Evolutionary conservation across 345 rosid genomes (phyloP).

Genomic region (Salix viminalis): DNA sequence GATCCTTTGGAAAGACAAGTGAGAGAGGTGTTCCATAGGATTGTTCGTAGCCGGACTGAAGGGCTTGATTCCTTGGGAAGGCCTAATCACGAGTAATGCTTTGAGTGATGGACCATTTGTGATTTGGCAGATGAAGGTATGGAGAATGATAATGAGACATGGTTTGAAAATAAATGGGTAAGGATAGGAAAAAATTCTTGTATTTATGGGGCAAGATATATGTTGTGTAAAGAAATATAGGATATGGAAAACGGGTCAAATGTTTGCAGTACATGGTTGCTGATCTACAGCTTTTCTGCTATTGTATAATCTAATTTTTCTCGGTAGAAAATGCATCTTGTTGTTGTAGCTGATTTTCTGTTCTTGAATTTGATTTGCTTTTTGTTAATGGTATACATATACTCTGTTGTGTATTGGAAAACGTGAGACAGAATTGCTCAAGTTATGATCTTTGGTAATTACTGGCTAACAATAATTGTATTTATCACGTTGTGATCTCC

Average conservation of each 20-base stretch:
- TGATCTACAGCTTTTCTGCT: constrained; percentile 35
- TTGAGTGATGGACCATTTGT: neutral
- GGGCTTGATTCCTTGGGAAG: constrained; percentile 67
- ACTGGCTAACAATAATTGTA: neutral
- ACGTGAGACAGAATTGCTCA: neutral
- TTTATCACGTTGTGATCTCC: neutral
- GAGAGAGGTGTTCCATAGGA: constrained; percentile 76
- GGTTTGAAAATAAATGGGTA: constrained; percentile 18
- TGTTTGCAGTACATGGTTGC: constrained; percentile 17
- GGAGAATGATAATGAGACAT: constrained; percentile 11
- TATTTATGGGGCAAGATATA: constrained; percentile 30
- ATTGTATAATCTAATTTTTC: constrained; percentile 36
- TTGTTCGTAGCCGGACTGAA: constrained; percentile 73
- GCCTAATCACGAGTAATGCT: constrained; percentile 6
- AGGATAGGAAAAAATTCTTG: constrained; percentile 19
- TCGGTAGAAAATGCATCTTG: constrained; percentile 37
- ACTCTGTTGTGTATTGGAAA: constrained; percentile 8
- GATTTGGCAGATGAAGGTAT: constrained; percentile 1
- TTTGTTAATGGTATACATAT: constrained; percentile 11
- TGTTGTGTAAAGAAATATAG: constrained; percentile 48
- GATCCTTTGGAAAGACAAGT: constrained; percentile 83
- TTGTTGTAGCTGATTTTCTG: constrained; percentile 30
- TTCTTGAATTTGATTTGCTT: constrained; percentile 5
- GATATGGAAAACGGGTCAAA: constrained; percentile 24
- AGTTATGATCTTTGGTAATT: neutral